phyloP scores from a whole-genome alignment of 2,329 filamentous ascomycete genomes.

The Cladosporium sphaerospermum region DNA sequence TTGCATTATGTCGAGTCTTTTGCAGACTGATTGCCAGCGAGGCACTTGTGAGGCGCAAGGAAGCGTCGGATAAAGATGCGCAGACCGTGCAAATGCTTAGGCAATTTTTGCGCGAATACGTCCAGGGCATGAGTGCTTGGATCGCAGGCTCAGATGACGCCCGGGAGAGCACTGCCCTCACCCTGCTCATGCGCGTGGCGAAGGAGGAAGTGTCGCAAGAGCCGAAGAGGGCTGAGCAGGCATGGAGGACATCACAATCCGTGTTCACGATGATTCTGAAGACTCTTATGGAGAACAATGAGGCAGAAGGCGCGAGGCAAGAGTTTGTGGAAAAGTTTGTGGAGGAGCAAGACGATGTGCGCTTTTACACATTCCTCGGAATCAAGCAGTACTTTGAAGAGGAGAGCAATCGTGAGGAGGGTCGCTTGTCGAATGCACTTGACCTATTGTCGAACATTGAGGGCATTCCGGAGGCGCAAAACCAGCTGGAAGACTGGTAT shows the following conservation, averaged over 20 bases:
- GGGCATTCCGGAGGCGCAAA: slow-evolving; percentile 59
- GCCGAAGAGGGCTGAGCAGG: slow-evolving; percentile 45
- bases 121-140: slow-evolving; percentile 47
- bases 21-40: slow-evolving; percentile 72
- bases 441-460: slow-evolving; percentile 62
- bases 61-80: slow-evolving; percentile 63
- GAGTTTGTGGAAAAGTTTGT: slow-evolving; percentile 75
- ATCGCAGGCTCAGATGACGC: slow-evolving; percentile 55
- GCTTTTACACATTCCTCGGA: slow-evolving; percentile 72
- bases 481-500: slow-evolving; percentile 65
- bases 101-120: slow-evolving; percentile 65
- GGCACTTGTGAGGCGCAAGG: slow-evolving; percentile 59
- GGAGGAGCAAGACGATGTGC: slow-evolving; percentile 74
- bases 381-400: slow-evolving; percentile 51
- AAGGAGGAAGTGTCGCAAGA: slow-evolving; percentile 67
- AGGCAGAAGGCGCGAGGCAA: slow-evolving; percentile 54
- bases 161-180: slow-evolving; percentile 64
- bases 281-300: slow-evolving; percentile 52
- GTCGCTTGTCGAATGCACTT: slow-evolving; percentile 52
- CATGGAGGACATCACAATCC: slow-evolving; percentile 55
- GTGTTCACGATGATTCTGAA: slow-evolving; percentile 62
- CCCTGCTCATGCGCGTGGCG: slow-evolving; percentile 73
- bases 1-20: slow-evolving; percentile 82
- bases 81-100: slow-evolving; percentile 74
- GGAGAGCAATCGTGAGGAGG: slow-evolving; percentile 23